Base-by-base conservation (phyloP, 139 green algal species). In the Chlorella sp. region DNA sequence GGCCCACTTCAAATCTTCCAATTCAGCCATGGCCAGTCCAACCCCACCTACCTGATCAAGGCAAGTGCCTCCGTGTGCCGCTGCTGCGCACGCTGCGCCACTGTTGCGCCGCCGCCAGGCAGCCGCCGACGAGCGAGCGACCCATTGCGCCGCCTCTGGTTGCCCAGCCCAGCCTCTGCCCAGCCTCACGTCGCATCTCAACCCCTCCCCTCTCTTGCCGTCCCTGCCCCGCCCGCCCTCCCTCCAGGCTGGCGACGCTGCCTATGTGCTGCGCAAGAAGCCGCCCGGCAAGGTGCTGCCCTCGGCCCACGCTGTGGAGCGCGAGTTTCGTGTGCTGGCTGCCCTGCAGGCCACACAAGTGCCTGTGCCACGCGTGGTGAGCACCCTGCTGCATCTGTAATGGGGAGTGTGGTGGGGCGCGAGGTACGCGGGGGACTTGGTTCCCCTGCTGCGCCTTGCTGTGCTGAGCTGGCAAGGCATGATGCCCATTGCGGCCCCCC, bases 181-280 rank as follows among this genome's bases (percentile, higher is more conserved):
- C 9, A 16, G 48, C 9, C n/a, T n/a, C n/a, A 9, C 48, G 48
- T 57, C 48, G 7, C 48, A 57, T 57, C 48, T 9, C 48, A 57
- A 57, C 48, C 48, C 48, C 48, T 5, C 48, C 48, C 48, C 48
- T n/a, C n/a, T n/a, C n/a, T n/a, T n/a, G 48, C 48, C 48, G 7
- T 64, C 36, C 57, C 78, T 22, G n/a, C 40, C 42, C 42, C 40
- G 18, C 24, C 42, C 7, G 69, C 14, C 36, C 42, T 39, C n/a
- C 30, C 16, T 87, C 12, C 94, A 96, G 93, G 89, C 83, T 34
- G 89, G 86, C 40, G 3, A 34, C n/a, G 3, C 53, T 2, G 75
- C 83, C 2, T 95, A 93, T 69, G 98, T 99, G 3, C 93, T 99
- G 71, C 95, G 98, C 71, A 99, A 99, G 94, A 98, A 99, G 93